These are phyloP conservation scores for Pyrus bretschneideri DNA, from an alignment of 306 rosid species.

Conservation along the genomic window DNA sequence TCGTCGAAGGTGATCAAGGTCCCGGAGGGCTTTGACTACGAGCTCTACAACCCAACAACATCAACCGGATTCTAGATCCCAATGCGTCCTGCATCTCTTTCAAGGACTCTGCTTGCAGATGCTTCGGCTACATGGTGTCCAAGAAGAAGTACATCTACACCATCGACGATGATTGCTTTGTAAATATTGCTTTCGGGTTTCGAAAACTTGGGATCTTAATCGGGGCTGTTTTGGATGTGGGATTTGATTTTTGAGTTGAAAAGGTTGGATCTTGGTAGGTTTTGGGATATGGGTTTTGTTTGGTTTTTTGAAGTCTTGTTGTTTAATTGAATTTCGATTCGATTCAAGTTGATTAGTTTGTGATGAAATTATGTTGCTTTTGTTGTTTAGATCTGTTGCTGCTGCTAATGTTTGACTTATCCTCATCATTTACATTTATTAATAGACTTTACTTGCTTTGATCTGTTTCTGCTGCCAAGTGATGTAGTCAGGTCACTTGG, in stretches of 20 bases:
- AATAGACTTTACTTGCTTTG: background rate
- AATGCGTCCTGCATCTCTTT: slow-evolving; percentile 67
- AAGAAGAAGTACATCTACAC: slow-evolving; percentile 50
- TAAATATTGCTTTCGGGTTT: slow-evolving; percentile 13
- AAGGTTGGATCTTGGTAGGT: slow-evolving; percentile 1
- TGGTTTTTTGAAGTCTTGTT: background rate
- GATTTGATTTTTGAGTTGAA: background rate
- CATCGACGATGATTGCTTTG: slow-evolving; percentile 86
- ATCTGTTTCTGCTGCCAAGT: background rate
- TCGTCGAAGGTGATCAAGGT: slow-evolving; percentile 55
- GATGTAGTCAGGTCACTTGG: too few species aligned
- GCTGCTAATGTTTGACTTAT: too few species aligned
- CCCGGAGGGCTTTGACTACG: slow-evolving; percentile 62
- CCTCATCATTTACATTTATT: background rate
- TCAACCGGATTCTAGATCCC: slow-evolving; percentile 49
- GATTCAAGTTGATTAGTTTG: background rate
- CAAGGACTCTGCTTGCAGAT: slow-evolving; percentile 82
- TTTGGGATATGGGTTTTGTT: background rate
- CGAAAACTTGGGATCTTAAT: background rate
- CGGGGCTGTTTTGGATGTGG: background rate
- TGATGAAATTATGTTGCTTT: background rate
- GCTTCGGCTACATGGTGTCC: slow-evolving; percentile 33
- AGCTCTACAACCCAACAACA: slow-evolving; percentile 55
- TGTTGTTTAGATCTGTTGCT: slow-evolving; percentile 1
- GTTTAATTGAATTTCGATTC: background rate